Conservation (phyloP, 2,329 filamentous ascomycete species). For the Neopestalotiopsis sp. region DNA sequence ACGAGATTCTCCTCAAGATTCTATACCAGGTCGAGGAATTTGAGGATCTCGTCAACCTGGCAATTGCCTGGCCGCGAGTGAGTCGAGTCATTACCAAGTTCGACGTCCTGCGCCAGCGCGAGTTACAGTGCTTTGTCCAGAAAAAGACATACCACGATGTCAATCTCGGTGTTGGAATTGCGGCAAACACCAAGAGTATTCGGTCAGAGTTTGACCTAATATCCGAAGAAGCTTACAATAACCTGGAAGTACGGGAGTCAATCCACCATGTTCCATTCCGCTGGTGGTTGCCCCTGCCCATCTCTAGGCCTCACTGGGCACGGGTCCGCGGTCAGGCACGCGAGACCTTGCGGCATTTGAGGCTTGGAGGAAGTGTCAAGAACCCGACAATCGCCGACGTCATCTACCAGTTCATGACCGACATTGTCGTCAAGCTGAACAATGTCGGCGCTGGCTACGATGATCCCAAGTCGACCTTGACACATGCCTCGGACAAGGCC, state of each 20-base stretch:
- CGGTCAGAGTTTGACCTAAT: slow-evolving; percentile 55
- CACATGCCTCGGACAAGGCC: slow-evolving; percentile 55
- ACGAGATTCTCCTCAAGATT: slow-evolving; percentile 45
- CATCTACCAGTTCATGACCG: slow-evolving; percentile 55
- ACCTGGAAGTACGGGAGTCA: slow-evolving; percentile 42
- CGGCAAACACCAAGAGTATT: slow-evolving; percentile 33
- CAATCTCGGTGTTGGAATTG: slow-evolving; percentile 50
- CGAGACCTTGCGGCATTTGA: slow-evolving; percentile 33
- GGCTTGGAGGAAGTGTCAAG: slow-evolving; percentile 23
- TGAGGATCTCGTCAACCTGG: slow-evolving; percentile 41
- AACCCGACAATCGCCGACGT: slow-evolving; percentile 37
- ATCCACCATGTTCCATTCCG: slow-evolving; percentile 47
- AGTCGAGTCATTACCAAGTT: slow-evolving; percentile 39
- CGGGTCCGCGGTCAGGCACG: slow-evolving; percentile 35
- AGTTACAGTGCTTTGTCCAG: slow-evolving; percentile 52
- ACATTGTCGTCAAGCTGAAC: slow-evolving; percentile 54
- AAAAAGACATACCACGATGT: slow-evolving; percentile 44
- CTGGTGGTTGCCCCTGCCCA: slow-evolving; percentile 51
- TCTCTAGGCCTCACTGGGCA: slow-evolving; percentile 50
- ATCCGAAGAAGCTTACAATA: slow-evolving; percentile 44
- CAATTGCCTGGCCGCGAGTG: slow-evolving; percentile 42
- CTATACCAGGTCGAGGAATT: slow-evolving; percentile 39
- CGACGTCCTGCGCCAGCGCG: slow-evolving; percentile 44
- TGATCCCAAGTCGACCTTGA: slow-evolving; percentile 43
- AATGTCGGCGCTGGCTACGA: slow-evolving; percentile 33